These are phyloP conservation scores for Xylaria intraflava DNA, from an alignment of 495 filamentous ascomycete species.

Conservation along the genomic window DNA sequence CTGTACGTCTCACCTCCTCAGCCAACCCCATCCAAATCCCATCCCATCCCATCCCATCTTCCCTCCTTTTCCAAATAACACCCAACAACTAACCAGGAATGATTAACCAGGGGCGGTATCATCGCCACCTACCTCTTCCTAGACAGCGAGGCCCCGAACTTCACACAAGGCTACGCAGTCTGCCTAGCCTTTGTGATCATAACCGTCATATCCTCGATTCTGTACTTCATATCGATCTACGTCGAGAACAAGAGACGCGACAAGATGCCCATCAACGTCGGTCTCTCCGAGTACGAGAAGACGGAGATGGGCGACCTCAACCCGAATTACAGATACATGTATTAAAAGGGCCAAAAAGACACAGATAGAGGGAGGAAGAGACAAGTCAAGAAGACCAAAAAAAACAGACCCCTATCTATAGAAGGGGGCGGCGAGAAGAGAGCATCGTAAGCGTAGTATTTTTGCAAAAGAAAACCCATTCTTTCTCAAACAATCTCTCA, in stretches of 20 bases:
- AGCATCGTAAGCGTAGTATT: too few relatives aligned
- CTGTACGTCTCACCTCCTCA: constrained; percentile 31
- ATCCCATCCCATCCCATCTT: background rate
- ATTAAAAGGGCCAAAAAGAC: constrained; percentile 27
- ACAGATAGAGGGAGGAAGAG: background rate
- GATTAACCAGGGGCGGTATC: constrained; percentile 57
- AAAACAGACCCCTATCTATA: background rate
- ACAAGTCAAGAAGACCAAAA: background rate
- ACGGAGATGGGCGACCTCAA: constrained; percentile 63
- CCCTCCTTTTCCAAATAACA: background rate
- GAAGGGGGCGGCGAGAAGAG: too few relatives aligned
- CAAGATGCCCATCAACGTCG: constrained; percentile 41
- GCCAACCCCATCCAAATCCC: background rate
- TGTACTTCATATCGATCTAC: constrained; percentile 55
- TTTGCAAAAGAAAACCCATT: too few relatives aligned
- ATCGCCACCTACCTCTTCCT: constrained; percentile 83
- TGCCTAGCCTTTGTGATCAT: constrained; percentile 68
- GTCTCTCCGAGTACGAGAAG: constrained; percentile 67
- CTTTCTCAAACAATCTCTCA: too few relatives aligned
- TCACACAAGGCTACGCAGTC: constrained; percentile 70
- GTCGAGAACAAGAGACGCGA: constrained; percentile 62
- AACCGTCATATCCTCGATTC: constrained; percentile 50
- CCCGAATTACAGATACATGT: constrained; percentile 56
- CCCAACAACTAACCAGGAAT: background rate
- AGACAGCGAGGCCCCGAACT: constrained; percentile 60